Evolutionary conservation across 2,329 filamentous ascomycete species (phyloP).

Genomic region (Phialophora verrucosa): DNA sequence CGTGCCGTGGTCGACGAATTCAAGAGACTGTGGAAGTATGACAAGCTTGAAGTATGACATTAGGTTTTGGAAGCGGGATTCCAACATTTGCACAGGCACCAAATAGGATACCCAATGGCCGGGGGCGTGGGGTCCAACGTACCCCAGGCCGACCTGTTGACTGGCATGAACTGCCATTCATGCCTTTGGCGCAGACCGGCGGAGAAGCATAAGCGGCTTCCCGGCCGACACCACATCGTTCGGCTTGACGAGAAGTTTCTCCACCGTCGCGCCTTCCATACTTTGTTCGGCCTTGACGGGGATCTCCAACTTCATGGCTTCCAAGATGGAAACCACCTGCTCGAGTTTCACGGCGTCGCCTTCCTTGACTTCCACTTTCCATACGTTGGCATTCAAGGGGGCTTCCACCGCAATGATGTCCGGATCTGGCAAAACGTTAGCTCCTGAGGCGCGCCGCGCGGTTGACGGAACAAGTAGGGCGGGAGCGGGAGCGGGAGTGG

Average conservation of each 20-base stretch:
- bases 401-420: constrained; percentile 49
- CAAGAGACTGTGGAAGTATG: constrained; percentile 28
- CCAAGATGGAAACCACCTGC: constrained; percentile 55
- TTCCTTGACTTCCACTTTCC: constrained; percentile 57
- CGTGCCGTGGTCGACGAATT: constrained; percentile 47
- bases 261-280: constrained; percentile 43
- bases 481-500: too few species aligned
- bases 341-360: constrained; percentile 52
- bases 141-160: background rate
- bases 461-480: too few species aligned
- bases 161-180: background rate
- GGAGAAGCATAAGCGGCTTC: constrained; percentile 42
- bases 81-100: background rate
- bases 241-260: constrained; percentile 50
- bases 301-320: constrained; percentile 66
- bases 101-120: background rate
- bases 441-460: background rate
- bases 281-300: constrained; percentile 47
- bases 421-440: constrained; percentile 41
- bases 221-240: constrained; percentile 48
- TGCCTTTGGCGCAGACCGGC: background rate
- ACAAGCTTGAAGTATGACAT: constrained; percentile 10
- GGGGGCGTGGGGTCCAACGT: too few species aligned
- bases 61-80: background rate
- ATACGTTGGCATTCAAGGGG: constrained; percentile 58